Evolutionary conservation across 2,329 filamentous ascomycete species (phyloP), one percentile per base, ranked within the genome.

Genomic region (Fusarium sp.): DNA sequence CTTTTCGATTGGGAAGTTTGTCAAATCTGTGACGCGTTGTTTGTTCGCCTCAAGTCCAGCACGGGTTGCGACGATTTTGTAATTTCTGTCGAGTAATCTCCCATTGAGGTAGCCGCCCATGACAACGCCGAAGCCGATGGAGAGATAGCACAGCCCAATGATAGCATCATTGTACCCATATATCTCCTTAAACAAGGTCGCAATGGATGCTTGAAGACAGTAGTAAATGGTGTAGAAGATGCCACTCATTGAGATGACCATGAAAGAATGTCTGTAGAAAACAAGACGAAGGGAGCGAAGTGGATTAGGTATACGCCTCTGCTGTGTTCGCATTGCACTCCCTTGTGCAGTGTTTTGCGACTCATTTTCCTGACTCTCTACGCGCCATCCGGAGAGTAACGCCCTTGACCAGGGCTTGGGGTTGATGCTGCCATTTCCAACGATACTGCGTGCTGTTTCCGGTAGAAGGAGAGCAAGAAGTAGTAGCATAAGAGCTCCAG

Each of bases 1-100:
- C 18, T 50, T 12, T 16, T 50, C 46, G 6, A 50, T 27, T 1
- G 30, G 46, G 34, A 50, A 50, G 3, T 34, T 28, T 7, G 34
- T 10, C 12, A 27, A 30, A 7, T 36, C 30, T 9, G 34, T 30
- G 3, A n/a, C 30, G 6, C n/a, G 23, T 23, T 34, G 28, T 16
- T 27, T 50, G 30, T 50, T 18, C 15, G 34, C 15, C 16, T 28
- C 28, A 13, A 50, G n/a, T 10, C 46, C 30, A 11, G 34, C 28
- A 6, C 28, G n/a, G n/a, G 16, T 50, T 28, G 46, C 46, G 7
- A 50, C 46, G 28, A 36, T 16, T 27, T 12, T 28, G 30, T 50
- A 50, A 16, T 50, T 30, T 11, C 34, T 28, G 46, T 50, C 46
- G 12, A 50, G 34, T 30, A n/a, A 50, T 50, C 18, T 50, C n/a